Conservation (phyloP, 108 stramenopile genomes). For the Stephanodiscus minutulus region DNA sequence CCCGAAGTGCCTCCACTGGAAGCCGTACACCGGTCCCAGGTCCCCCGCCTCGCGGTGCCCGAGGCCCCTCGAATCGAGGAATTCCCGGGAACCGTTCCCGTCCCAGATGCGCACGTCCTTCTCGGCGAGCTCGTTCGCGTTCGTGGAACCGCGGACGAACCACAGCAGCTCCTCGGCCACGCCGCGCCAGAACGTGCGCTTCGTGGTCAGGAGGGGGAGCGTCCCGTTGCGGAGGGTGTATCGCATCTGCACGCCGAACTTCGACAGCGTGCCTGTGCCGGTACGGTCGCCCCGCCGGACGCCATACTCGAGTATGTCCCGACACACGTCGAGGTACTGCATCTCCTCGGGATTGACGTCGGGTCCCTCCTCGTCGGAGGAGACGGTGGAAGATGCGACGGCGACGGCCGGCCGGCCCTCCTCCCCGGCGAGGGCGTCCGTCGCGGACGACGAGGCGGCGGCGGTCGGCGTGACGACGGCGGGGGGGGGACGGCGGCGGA, state of each 20-base stretch:
- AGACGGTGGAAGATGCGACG: constrained; percentile 5
- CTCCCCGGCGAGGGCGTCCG: too few relatives aligned
- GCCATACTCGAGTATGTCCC: constrained; percentile 94
- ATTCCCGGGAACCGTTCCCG: constrained; percentile 99
- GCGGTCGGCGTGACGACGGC: neutral
- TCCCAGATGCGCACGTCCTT: constrained; percentile 99
- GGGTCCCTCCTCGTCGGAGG: constrained; percentile 43
- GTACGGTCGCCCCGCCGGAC: constrained; percentile 95
- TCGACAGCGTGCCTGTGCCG: constrained; percentile 97
- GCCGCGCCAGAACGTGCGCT: constrained; percentile 98
- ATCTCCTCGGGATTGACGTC: constrained; percentile 86
- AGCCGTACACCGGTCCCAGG: constrained; percentile 99
- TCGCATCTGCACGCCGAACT: constrained; percentile 98
- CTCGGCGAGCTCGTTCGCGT: constrained; percentile 92
- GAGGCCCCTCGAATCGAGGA: constrained; percentile 92
- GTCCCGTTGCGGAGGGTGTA: constrained; percentile 88
- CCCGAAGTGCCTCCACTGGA: constrained; percentile 99
- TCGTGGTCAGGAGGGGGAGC: constrained; percentile 97
- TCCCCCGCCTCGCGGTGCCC: constrained; percentile 97
- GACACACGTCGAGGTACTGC: constrained; percentile 94
- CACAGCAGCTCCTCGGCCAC: constrained; percentile 99
- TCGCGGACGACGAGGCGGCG: constrained; percentile 6
- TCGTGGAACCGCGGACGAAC: constrained; percentile 97
- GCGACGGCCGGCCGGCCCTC: too few relatives aligned
- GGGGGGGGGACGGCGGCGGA: constrained; percentile 19